A percentile compares a stretch with the other conserved stretches of the same genome.
phyloP scores from a whole-genome alignment of 495 filamentous ascomycete genomes.

The Penicillium malachiteum region DNA sequence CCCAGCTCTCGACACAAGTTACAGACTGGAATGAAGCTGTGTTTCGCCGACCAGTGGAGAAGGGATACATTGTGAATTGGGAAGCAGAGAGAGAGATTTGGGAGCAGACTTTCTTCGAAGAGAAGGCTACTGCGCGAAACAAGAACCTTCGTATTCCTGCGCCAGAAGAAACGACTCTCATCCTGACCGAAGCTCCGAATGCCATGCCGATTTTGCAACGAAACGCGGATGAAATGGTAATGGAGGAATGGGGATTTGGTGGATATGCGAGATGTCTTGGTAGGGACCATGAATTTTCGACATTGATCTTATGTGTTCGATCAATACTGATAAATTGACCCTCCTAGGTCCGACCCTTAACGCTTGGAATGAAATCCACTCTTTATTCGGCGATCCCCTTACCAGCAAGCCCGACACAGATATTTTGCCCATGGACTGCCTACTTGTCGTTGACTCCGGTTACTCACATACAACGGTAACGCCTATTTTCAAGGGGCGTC shows the following conservation, averaged over 20 bases:
- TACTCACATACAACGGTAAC: slow-evolving; percentile 94
- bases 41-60: slow-evolving; percentile 90
- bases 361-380: slow-evolving; percentile 76
- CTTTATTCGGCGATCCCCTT: slow-evolving; percentile 55
- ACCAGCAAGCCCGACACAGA: slow-evolving; percentile 22
- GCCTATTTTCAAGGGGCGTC: slow-evolving; percentile 75
- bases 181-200: slow-evolving; percentile 92
- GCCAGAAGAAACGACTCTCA: slow-evolving; percentile 73
- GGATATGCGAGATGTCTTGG: slow-evolving; percentile 73
- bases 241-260: slow-evolving; percentile 96
- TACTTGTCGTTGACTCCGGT: slow-evolving; percentile 85
- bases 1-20: slow-evolving; percentile 71
- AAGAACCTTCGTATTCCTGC: slow-evolving; percentile 36
- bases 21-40: slow-evolving; percentile 85
- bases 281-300: slow-evolving; percentile 16
- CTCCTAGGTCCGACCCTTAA: slow-evolving; percentile 67
- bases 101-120: slow-evolving; percentile 85
- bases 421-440: slow-evolving; percentile 68
- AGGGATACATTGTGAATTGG: slow-evolving; percentile 95
- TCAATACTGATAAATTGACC: not conserved
- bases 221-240: slow-evolving; percentile 93
- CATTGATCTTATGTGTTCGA: not conserved
- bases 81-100: slow-evolving; percentile 94
- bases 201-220: slow-evolving; percentile 74
- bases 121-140: slow-evolving; percentile 54